phyloP scores from a whole-genome alignment of 768 basidiomycete species.

The Hirschioporus abietinus region DNA sequence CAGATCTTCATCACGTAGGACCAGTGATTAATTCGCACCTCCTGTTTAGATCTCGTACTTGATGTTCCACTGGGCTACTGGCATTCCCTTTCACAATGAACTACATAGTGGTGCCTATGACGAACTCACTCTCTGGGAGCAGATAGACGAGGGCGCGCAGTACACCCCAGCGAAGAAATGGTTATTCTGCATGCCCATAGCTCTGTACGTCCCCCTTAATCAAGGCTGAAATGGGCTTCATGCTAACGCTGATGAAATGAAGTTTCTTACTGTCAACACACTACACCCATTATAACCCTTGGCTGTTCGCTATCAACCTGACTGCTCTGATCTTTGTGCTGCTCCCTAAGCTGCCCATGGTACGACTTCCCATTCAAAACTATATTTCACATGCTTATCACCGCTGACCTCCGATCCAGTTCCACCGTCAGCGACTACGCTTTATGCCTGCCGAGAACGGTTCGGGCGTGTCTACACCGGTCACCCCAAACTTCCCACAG shows the following conservation, averaged over 20 bases:
- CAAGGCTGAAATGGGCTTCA: slow-evolving; percentile 1
- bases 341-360: slow-evolving; percentile 94
- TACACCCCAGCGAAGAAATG: slow-evolving; percentile 99
- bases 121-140: slow-evolving; percentile 97
- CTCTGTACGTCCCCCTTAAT: slow-evolving; percentile 56
- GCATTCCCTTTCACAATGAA: slow-evolving; percentile 89
- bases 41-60: slow-evolving; percentile 77
- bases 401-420: slow-evolving; percentile 34
- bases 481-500: slow-evolving; percentile 50
- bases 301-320: slow-evolving; percentile 88
- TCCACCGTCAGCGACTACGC: slow-evolving; percentile 78
- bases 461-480: slow-evolving; percentile 64
- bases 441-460: slow-evolving; percentile 56
- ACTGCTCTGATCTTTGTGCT: slow-evolving; percentile 76
- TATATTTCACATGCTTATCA: slow-evolving; percentile 14
- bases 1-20: slow-evolving; percentile 4
- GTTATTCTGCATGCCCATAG: slow-evolving; percentile 85
- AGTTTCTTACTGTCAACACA: slow-evolving; percentile 97
- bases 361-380: slow-evolving; percentile 28
- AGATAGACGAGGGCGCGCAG: slow-evolving; percentile 97
- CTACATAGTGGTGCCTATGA: slow-evolving; percentile 93
- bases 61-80: slow-evolving; percentile 98
- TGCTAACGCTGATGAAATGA: slow-evolving; percentile 11
- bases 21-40: not conserved
- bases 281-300: slow-evolving; percentile 95